Percentiles rank a stretch among this genome's conserved stretches.
Evolutionary conservation across 2,329 filamentous ascomycete species (phyloP).

Genomic region (Furcasterigmium sp.): DNA sequence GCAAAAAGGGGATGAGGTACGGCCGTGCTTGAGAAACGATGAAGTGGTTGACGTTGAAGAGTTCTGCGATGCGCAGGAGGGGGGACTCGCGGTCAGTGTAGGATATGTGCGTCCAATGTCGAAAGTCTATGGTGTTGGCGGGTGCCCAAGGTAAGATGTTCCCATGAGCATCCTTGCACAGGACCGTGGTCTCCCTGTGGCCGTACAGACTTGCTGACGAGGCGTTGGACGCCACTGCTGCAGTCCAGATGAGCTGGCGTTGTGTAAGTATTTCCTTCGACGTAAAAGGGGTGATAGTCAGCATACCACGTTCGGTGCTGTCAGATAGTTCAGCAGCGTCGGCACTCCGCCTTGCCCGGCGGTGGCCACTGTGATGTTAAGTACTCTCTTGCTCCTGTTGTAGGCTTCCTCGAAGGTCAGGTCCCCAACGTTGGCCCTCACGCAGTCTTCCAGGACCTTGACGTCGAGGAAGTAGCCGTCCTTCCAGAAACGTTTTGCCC

Average conservation of each 20-base stretch:
- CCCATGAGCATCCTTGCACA: constrained; percentile 73
- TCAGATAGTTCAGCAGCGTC: constrained; percentile 85
- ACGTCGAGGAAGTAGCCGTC: constrained; percentile 84
- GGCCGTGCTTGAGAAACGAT: constrained; percentile 89
- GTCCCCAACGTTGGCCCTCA: constrained; percentile 80
- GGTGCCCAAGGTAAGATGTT: constrained; percentile 70
- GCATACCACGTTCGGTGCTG: constrained; percentile 85
- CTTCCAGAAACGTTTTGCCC: constrained; percentile 61
- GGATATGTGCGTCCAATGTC: constrained; percentile 61
- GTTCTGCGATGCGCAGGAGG: constrained; percentile 68
- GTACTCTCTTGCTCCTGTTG: constrained; percentile 72
- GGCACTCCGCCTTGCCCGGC: constrained; percentile 71
- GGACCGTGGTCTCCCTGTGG: constrained; percentile 57
- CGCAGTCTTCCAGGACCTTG: constrained; percentile 74
- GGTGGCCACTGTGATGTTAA: constrained; percentile 88
- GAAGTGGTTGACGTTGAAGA: constrained; percentile 94
- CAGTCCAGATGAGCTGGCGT: constrained; percentile 70
- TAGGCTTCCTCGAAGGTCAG: constrained; percentile 93
- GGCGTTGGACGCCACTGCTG: constrained; percentile 71
- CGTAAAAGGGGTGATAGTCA: neutral
- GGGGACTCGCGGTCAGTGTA: constrained; percentile 61
- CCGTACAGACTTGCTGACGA: constrained; percentile 61
- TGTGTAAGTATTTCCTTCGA: constrained; percentile 6
- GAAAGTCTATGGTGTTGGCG: constrained; percentile 55
- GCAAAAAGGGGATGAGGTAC: constrained; percentile 81